Percentiles rank a stretch among this genome's conserved stretches.
phyloP scores from a whole-genome alignment of 1,284 basidiomycete species.

The Sporisorium reilianum region DNA sequence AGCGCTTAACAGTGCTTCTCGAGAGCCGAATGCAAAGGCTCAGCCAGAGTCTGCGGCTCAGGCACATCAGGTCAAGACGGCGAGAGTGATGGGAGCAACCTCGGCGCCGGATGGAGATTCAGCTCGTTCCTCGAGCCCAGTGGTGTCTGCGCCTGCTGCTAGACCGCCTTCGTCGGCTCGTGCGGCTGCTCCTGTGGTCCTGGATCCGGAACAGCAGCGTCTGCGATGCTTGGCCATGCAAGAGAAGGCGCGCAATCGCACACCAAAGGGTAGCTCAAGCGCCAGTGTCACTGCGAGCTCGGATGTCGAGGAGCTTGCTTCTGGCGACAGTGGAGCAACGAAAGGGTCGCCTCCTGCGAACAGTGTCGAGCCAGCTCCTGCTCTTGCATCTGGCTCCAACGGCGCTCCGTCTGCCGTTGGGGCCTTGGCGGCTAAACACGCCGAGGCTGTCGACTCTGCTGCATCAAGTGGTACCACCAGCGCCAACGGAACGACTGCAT shows the following conservation, averaged over 20 bases:
- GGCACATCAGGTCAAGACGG: conserved; percentile 5
- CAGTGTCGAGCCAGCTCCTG: conserved; percentile 6
- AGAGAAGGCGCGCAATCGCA: conserved; percentile 39
- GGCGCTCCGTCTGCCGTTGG: conserved; percentile 5
- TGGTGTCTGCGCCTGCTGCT: conserved; percentile 4
- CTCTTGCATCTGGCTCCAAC: neutral
- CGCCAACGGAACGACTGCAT: neutral
- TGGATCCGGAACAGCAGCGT: conserved; percentile 42
- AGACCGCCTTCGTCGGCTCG: conserved; percentile 20
- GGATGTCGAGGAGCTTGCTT: conserved; percentile 19
- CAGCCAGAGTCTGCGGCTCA: conserved; percentile 5
- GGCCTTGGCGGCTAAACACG: conserved; percentile 8
- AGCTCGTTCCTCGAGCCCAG: conserved; percentile 31
- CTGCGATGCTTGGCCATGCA: conserved; percentile 52
- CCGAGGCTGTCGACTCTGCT: conserved; percentile 11
- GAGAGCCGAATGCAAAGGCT: neutral
- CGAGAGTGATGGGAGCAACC: neutral
- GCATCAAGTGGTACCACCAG: neutral
- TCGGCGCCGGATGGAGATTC: conserved; percentile 5
- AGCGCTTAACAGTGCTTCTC: neutral
- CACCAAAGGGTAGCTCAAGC: conserved; percentile 18
- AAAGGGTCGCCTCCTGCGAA: conserved; percentile 5
- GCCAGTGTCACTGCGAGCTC: conserved; percentile 20
- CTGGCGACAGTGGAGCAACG: conserved; percentile 6
- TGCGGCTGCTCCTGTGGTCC: conserved; percentile 18